These are phyloP conservation scores for Metschnikowia henanensis DNA, from an alignment of 805 yeast genomes.

Conservation along the genomic window DNA sequence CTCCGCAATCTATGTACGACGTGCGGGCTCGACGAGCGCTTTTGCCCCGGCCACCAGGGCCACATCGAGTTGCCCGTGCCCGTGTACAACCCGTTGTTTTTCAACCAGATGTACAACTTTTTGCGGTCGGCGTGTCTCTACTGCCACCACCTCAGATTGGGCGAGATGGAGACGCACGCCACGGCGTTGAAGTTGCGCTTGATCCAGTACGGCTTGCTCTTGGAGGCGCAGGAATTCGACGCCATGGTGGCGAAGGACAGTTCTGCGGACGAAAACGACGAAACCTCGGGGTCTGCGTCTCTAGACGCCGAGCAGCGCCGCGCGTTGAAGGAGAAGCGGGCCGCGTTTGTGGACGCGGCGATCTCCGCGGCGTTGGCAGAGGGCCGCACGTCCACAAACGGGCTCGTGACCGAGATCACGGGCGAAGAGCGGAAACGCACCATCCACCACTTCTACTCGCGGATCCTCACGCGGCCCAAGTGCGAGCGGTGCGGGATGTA, in stretches of 20 bases:
- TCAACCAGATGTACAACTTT: slow-evolving; percentile 84
- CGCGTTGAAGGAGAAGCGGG: slow-evolving; percentile 60
- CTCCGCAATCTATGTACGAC: slow-evolving; percentile 86
- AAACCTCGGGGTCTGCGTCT: slow-evolving; percentile 23
- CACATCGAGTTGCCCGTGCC: slow-evolving; percentile 97
- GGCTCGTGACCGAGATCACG: slow-evolving; percentile 80
- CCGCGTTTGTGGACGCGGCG: slow-evolving; percentile 65
- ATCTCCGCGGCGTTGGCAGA: slow-evolving; percentile 73
- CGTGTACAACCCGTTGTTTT: slow-evolving; percentile 91
- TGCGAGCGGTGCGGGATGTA: slow-evolving; percentile 97
- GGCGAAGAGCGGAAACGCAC: slow-evolving; percentile 80
- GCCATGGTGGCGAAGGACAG: slow-evolving; percentile 45
- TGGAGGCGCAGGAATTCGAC: slow-evolving; percentile 76
- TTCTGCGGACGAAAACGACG: slow-evolving; percentile 36
- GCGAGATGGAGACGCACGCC: slow-evolving; percentile 67
- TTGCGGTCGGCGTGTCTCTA: slow-evolving; percentile 84
- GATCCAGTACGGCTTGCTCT: slow-evolving; percentile 83
- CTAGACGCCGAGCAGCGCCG: slow-evolving; percentile 36
- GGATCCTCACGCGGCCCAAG: slow-evolving; percentile 71
- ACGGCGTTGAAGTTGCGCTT: slow-evolving; percentile 75
- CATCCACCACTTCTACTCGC: slow-evolving; percentile 73
- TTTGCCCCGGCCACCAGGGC: slow-evolving; percentile 98
- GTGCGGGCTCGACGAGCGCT: slow-evolving; percentile 92
- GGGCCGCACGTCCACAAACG: slow-evolving; percentile 66
- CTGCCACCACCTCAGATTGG: slow-evolving; percentile 84